Base-by-base conservation (phyloP, 768 basidiomycete genomes). In the Agrocybe praecox region DNA sequence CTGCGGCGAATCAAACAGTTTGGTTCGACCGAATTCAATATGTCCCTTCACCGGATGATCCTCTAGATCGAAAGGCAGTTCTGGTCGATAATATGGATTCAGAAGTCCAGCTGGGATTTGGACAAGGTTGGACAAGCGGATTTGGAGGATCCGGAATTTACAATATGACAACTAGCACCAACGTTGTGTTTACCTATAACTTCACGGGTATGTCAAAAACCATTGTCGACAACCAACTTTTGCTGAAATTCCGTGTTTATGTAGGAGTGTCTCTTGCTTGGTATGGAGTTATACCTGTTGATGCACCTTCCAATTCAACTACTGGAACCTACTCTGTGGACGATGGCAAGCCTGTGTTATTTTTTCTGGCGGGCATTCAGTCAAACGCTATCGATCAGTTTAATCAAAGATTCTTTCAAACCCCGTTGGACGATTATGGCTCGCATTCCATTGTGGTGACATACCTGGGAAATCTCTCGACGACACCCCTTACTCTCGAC, bases 1-100 rank as follows among this genome's bases (percentile, higher is more conserved):
- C 65, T 11, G 59, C 56, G 15, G 59, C 55, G 29, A 58, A 62
- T 12, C 60, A 67, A 43, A 61, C 68, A 2, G 70, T 72, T 56
- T 73, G 70, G 64, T 56, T 72, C n/a, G 72, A 72, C 55, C 36
- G 56, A 1, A 57, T 72, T 21, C 43, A 61, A 15, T 73, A 71
- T 46, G 51, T 62, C 12, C 70, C 70, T 17, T 62, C 65, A 11
- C 14, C 60, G 17, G 48, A 47, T 29, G 52, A 55, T 3, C 26
- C 55, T 10, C 36, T 56, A 12, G 52, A 58, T 15, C 33, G 48
- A 11, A 33, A 44, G 26, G 43, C 58, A 3, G 43, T 63, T 22
- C 19, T 60, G 9, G 49, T 66, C 29, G 48, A 58, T 43, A 26
- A 36, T 19, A 32, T 33, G 18, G 60, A 63, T 47, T 52, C 56